Base-by-base conservation (phyloP, 768 basidiomycete species). In the Amanita jacksonii region DNA sequence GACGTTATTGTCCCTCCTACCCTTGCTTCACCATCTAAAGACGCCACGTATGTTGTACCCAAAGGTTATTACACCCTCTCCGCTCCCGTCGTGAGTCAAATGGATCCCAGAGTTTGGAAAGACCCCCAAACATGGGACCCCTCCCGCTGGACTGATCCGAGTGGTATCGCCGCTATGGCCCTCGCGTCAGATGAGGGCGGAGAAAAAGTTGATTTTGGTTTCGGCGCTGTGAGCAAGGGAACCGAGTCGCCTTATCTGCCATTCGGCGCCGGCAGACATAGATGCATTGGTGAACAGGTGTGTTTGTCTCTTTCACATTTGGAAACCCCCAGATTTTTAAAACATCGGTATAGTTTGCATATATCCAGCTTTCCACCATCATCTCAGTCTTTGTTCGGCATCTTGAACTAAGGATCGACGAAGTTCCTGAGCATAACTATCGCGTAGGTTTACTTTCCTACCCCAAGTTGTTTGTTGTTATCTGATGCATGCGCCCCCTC, bases 171-270 rank as follows among this genome's bases (percentile, higher is more conserved):
- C 3, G 80, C 81, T 19, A 72, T 79, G 57, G 90, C 90, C 12
- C 77, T 77, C 55, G 78, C 77, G 54, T 70, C 74, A 31, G 86
- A 86, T 53, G 80, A 80, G 53, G 62, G 63, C 24, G 85, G 88
- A 45, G 89, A 94, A 62, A 92, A 92, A 69, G 70, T 98, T 49
- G 96, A 99, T 62, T 99, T 84, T 56, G 96, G 96, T 2, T 99
- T 89, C 61, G 96, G 96, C 42, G 77, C 81, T 48, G 86, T 99
- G 41, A 88, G 84, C 68, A 97, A 97, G 67, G 93, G 93, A 39
- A 97, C 93, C 5, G 88, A 93, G 46, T 88, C 84, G 53, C 90
- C 89, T 38, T 97, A 98, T 61, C 88, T 96, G 59, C 96, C 96
- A 1, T 99, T 99, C 55, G 96, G 96, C 49, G 94, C 96, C 41